Evolutionary conservation across 139 green algal genomes (phyloP).

Genomic region (Coelastrella sp.): DNA sequence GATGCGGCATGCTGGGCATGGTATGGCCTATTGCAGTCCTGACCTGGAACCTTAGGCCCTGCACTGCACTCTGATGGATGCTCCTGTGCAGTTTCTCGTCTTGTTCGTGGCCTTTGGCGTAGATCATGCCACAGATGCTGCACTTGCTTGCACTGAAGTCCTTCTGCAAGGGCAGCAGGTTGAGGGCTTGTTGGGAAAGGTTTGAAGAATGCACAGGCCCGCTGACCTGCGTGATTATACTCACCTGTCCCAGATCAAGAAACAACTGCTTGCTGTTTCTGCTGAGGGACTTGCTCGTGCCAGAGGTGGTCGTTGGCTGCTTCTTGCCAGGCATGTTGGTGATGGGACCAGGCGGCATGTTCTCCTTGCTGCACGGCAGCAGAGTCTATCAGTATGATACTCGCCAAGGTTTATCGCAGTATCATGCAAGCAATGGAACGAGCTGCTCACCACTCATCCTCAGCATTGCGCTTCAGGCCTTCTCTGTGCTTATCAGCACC

Average conservation of each 20-base stretch:
- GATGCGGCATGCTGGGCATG: too few relatives aligned
- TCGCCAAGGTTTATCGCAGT: background rate
- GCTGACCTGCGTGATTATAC: background rate
- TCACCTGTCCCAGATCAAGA: conserved; percentile 26
- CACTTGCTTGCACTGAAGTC: conserved; percentile 37
- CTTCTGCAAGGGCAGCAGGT: conserved; percentile 10
- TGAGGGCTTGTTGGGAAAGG: too few relatives aligned
- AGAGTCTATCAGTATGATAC: background rate
- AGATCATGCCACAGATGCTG: conserved; percentile 43
- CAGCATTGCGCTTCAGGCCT: conserved; percentile 6
- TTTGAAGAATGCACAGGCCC: background rate
- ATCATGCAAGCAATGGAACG: background rate
- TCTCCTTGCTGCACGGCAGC: conserved; percentile 1
- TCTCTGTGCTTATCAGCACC: background rate
- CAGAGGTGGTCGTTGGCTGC: background rate
- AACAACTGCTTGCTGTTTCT: conserved; percentile 32
- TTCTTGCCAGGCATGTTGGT: background rate
- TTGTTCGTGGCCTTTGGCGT: conserved; percentile 41
- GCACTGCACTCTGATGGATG: conserved; percentile 4
- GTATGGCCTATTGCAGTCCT: background rate
- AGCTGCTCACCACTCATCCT: background rate
- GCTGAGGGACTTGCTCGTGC: background rate
- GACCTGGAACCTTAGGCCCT: conserved; percentile 44
- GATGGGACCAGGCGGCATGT: background rate
- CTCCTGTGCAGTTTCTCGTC: conserved; percentile 45